Evolutionary conservation across 257 asterid genomes (phyloP).

Genomic region (Mitragyna speciosa): DNA sequence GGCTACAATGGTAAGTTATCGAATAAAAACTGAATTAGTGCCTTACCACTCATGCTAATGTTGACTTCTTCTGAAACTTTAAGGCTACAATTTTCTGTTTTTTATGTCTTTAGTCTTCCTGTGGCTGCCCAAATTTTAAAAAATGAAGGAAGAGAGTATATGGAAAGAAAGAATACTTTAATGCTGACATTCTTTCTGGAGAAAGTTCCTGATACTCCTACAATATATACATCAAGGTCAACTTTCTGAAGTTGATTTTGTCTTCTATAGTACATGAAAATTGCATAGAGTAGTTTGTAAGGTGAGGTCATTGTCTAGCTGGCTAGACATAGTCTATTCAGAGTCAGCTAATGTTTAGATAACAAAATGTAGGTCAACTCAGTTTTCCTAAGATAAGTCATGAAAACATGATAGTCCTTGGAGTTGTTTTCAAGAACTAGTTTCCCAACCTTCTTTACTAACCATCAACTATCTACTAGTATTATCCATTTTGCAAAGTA

Average conservation of each 20-base stretch:
- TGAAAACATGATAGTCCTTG: background rate
- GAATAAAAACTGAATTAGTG: slow-evolving; percentile 32
- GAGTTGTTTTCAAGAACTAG: background rate
- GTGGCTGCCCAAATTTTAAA: background rate
- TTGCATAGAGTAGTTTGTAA: slow-evolving; percentile 1
- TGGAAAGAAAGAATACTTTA: background rate
- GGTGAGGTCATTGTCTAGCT: background rate
- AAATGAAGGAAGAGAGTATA: background rate
- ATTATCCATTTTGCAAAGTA: background rate
- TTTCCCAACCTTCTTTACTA: background rate
- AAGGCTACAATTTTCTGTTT: background rate
- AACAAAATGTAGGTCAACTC: background rate
- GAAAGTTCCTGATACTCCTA: background rate
- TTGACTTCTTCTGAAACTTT: slow-evolving; percentile 35
- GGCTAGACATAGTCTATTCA: background rate
- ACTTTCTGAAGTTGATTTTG: slow-evolving; percentile 6
- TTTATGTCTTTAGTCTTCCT: slow-evolving; percentile 10
- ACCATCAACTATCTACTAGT: background rate
- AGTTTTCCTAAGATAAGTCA: background rate
- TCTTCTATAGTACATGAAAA: background rate
- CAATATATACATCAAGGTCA: background rate
- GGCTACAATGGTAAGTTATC: background rate
- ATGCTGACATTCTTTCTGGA: slow-evolving; percentile 1
- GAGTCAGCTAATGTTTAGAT: background rate
- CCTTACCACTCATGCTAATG: slow-evolving; percentile 48